Base-by-base conservation (phyloP, 345 rosid species). In the Populus alba region DNA sequence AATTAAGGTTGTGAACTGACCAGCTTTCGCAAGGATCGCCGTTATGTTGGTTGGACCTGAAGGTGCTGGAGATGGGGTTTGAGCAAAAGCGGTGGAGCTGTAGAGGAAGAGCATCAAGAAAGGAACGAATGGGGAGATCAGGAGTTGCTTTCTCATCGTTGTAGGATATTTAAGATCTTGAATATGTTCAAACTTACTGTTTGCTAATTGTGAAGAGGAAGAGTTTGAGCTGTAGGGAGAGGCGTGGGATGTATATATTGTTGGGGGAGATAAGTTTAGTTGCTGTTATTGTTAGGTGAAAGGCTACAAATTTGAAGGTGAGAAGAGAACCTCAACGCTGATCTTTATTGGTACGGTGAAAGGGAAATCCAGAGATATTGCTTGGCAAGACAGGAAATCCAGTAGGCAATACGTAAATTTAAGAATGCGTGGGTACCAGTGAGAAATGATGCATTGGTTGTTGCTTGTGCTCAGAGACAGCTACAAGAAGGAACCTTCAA, bases 1-100 rank as follows among this genome's bases (percentile, higher is more conserved):
- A 15, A 92, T 89, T 38, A 92, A 86, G 75, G 85, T 72, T 39
- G 91, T 87, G 87, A 83, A 94, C 57, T 94, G 98, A 38, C 98
- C 98, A 0, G 87, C 93, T 77, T 91, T 92, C 84, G 91, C 95
- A 6, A 94, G 87, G 78, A 94, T 77, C 10, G 91, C 89, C 0
- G 94, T 90, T 79, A 94, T 87, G 83, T 94, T 94, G 57, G 87
- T 84, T 7, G 93, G 92, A 20, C 91, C 87, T 2, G 98, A 71
- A 3, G 93, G 89, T 5, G 91, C 78, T 9, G 86, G 82, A 0
- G 90, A 79, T 1, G 92, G 92, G 27, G 83, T 68, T 55, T 92
- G 94, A 66, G 88, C 91, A 15, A 27, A 68, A 8, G 87, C 65
- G 15, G 79, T 74, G 37, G 80, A 51, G 35, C 71, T 71, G 45